Percentiles rank a stretch among this genome's conserved stretches.
Evolutionary conservation across 805 yeast genomes (phyloP).

Genomic region (Metschnikowia gelsemii): DNA sequence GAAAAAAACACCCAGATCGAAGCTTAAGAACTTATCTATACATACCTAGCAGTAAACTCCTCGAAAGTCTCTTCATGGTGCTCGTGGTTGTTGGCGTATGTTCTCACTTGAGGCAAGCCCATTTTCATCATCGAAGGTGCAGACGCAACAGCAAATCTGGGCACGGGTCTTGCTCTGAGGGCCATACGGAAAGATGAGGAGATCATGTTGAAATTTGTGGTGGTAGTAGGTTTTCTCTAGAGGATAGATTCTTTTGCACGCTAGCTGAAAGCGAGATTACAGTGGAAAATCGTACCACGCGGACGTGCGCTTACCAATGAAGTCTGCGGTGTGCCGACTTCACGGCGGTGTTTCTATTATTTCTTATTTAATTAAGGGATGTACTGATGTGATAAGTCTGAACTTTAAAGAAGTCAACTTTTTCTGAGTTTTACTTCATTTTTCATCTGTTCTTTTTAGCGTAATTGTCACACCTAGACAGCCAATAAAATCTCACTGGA

Average conservation of each 20-base stretch:
- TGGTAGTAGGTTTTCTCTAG: too few species aligned
- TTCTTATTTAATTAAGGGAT: too few species aligned
- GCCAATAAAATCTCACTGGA: too few species aligned
- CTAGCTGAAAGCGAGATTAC: too few species aligned
- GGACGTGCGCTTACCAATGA: constrained; percentile 17
- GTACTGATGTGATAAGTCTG: too few species aligned
- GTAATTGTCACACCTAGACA: neutral
- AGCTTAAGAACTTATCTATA: too few species aligned
- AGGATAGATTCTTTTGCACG: too few species aligned
- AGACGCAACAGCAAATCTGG: constrained; percentile 28
- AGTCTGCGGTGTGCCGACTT: neutral
- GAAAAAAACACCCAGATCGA: too few species aligned
- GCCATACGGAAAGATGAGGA: constrained; percentile 44
- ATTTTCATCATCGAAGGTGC: constrained; percentile 20
- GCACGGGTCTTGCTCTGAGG: constrained; percentile 37
- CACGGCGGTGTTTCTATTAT: neutral
- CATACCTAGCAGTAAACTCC: constrained; percentile 82
- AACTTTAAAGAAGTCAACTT: too few species aligned
- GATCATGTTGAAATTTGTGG: constrained; percentile 38
- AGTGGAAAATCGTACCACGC: constrained; percentile 16
- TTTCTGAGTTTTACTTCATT: too few species aligned
- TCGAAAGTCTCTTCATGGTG: constrained; percentile 93
- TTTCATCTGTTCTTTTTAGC: too few species aligned
- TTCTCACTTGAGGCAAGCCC: constrained; percentile 47
- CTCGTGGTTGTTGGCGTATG: constrained; percentile 81